Conservation (phyloP, 2,329 filamentous ascomycete genomes). For the Xylaria sp. region DNA sequence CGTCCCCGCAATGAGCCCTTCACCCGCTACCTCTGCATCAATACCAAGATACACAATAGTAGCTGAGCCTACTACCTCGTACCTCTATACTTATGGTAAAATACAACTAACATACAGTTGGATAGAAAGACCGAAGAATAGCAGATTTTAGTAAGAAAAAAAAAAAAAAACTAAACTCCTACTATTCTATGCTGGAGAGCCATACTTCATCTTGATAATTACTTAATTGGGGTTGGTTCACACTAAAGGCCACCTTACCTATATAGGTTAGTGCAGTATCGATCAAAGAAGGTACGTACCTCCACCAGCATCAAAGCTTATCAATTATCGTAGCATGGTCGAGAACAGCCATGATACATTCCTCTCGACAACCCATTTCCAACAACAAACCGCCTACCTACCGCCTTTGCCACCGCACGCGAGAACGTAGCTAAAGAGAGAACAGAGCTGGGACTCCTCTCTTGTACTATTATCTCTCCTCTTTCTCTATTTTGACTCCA, state of each 20-base stretch:
- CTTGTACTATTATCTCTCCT: neutral
- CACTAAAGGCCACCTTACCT: no score
- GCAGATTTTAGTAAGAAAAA: no score
- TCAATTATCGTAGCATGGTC: neutral
- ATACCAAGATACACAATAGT: neutral
- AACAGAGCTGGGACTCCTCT: neutral
- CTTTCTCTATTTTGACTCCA: no score
- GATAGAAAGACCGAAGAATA: no score
- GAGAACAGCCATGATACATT: neutral
- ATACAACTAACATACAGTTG: no score
- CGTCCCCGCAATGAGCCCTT: conserved; percentile 26
- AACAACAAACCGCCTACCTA: neutral
- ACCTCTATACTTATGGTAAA: no score
- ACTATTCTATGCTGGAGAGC: no score
- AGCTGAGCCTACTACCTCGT: neutral
- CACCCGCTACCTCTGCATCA: neutral
- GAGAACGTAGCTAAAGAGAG: neutral
- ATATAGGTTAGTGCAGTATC: no score
- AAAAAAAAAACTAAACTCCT: no score
- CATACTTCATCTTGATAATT: no score
- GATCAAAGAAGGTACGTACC: neutral
- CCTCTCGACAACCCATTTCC: neutral
- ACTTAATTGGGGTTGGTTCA: no score
- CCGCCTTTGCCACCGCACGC: neutral
- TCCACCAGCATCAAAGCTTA: neutral